Base-by-base conservation (phyloP, 805 yeast species). In the Ogataea parapolymorpha region DNA sequence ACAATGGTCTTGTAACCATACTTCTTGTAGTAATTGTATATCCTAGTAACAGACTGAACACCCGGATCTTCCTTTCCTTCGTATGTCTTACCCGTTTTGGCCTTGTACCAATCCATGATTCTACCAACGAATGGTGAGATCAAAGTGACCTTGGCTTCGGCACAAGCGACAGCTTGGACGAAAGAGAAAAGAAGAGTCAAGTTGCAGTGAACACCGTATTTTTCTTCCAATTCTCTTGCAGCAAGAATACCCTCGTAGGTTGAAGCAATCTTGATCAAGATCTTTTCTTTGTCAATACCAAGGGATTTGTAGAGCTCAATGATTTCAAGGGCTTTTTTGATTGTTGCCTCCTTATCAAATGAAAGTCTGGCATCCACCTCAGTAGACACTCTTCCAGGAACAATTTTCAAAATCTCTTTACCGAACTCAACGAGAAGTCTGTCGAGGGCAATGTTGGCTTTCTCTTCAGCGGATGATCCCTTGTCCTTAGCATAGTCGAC, bases 201-300 rank as follows among this genome's bases (percentile, higher is more conserved):
- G 80, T 93, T 93, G 73, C 85, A 79, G 82, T 93, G 98, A 59
- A 93, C 79, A 38, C 80, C 89, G 75, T 93, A 76, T 70, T 93
- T 80, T 53, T 82, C 68, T 77, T 93, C 99, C 66, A 93, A 79
- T 67, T 86, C 95, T 67, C 82, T 80, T 44, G 99, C 99, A 56
- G 99, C 99, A 71, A 87, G 96, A 67, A 93, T 93, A 77, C 99
- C 99, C 74, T 93, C 99, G 86, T 90, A 93, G 52, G 99, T 93
- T 46, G 98, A 85, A 48, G 99, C 99, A 54, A 93, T 79, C 79
- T 93, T 93, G 72, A 93, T 93, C 63, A 91, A 79, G 50, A 93
- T 78, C 68, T 98, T 80, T 51, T 90, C 96, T 75, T 88, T 89
- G 51, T 70, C 61, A 59, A 93, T 85, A 55, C 98, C 98, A 58